phyloP scores from a whole-genome alignment of 192 early-diverging fungal genomes.

The Rhizoclosmatium globosum region DNA sequence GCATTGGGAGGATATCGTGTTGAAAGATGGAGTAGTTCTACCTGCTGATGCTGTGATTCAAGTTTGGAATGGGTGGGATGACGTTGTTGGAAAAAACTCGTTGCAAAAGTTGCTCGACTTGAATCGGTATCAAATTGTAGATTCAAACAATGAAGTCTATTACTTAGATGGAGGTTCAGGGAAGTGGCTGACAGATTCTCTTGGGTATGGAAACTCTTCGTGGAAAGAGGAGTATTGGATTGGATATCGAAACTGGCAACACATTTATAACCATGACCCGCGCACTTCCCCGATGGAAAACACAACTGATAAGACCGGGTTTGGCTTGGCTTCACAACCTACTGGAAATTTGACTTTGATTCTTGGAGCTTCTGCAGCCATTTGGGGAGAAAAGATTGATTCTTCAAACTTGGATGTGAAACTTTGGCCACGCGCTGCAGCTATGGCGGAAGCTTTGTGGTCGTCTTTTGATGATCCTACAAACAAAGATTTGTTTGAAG shows the following conservation, averaged over 20 bases:
- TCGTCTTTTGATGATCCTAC: slow-evolving; percentile 16
- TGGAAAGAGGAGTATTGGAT: slow-evolving; percentile 16
- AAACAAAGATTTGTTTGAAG: slow-evolving; percentile 19
- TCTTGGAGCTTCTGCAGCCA: slow-evolving; percentile 2
- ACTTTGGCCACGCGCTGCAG: slow-evolving; percentile 30
- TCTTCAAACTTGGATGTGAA: slow-evolving; percentile 19
- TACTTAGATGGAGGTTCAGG: slow-evolving; percentile 31
- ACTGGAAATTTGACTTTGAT: neutral
- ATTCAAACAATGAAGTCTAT: slow-evolving; percentile 2
- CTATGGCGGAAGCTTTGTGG: slow-evolving; percentile 24
- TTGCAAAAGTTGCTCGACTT: neutral
- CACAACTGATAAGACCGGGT: neutral
- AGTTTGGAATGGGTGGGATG: slow-evolving; percentile 2
- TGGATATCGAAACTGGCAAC: slow-evolving; percentile 19
- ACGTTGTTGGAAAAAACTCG: neutral
- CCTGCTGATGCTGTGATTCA: slow-evolving; percentile 1
- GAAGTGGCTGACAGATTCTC: slow-evolving; percentile 5
- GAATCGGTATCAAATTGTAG: slow-evolving; percentile 12
- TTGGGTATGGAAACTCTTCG: neutral
- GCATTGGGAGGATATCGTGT: slow-evolving; percentile 28
- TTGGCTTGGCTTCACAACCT: neutral
- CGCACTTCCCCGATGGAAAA: slow-evolving; percentile 1
- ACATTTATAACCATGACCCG: slow-evolving; percentile 17
- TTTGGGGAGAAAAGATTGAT: slow-evolving; percentile 27
- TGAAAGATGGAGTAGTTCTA: neutral